Base-by-base conservation (phyloP, 371 early-diverging fungal genomes). In the Conidiobolus incongruus region DNA sequence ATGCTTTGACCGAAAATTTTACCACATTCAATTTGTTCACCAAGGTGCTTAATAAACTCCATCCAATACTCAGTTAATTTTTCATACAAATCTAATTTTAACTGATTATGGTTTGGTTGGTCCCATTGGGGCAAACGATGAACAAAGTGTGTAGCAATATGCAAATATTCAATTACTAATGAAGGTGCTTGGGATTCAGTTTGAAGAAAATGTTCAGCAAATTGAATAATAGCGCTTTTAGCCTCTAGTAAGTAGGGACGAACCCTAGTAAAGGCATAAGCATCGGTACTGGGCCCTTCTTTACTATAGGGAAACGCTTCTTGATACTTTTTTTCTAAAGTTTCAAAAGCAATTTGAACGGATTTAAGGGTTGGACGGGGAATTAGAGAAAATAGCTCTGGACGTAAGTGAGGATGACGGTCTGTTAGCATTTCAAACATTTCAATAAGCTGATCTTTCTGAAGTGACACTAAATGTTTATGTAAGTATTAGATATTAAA, bases 241-340 rank as follows among this genome's bases (percentile, higher is more conserved):
- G 85, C 59, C 41, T 87, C 87, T 2, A 61, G 52, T 17, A 91
- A 58, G 12, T 65, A 62, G 26, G 79, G 77, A 47, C 75, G 63
- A 34, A 90, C 82, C 49, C 95, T 66, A 52, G 81, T 77, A 56
- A 75, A 91, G 10, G 87, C 71, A 59, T 94, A 94, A 53, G 81
- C 82, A 52, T 84, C 80, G 40, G 69, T 61, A 16, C 70, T 70
- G 13, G 79, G 76, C 5, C 89, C 91, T 45, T 70, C 59, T 41
- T 75, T 75, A 40, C 67, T 72, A 61, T 85, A 94, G 0, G 92
- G 92, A 50, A 86, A 85, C 12, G 79, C 67, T 4, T 73, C 71
- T 23, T 58, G 59, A 36, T 91, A 57, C 32, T 66, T 65, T 50
- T 74, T 74, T 49, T 85, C 77, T 40, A 81, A 58, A 17, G 68